Evolutionary conservation across 371 early-diverging fungal genomes (phyloP).

Genomic region (Mortierella polycephala): DNA sequence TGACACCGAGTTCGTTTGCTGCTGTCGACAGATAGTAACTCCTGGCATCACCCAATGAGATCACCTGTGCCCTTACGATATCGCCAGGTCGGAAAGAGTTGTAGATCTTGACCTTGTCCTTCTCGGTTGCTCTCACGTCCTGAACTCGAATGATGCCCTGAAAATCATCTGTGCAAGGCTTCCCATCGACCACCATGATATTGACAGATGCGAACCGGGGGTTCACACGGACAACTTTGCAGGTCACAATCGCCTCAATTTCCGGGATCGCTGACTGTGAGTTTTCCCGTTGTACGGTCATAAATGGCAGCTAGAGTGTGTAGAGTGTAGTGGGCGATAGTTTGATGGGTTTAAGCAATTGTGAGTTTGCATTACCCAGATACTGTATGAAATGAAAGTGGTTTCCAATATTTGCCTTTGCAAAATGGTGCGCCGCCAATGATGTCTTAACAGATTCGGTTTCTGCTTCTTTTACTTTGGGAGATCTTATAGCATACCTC

Average conservation of each 20-base stretch:
- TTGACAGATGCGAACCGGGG: constrained; percentile 86
- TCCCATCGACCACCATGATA: constrained; percentile 88
- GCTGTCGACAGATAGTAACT: constrained; percentile 93
- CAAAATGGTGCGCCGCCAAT: too few species aligned
- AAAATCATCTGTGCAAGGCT: constrained; percentile 91
- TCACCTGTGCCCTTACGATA: constrained; percentile 86
- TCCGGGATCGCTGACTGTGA: constrained; percentile 84
- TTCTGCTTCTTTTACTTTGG: too few species aligned
- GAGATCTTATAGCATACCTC: constrained; percentile 44
- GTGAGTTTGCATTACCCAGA: too few species aligned
- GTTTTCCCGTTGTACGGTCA: constrained; percentile 76
- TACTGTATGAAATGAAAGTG: not conserved
- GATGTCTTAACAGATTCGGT: not conserved
- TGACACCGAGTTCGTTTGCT: constrained; percentile 93
- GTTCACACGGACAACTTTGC: constrained; percentile 88
- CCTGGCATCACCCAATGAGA: constrained; percentile 93
- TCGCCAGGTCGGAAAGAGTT: constrained; percentile 96
- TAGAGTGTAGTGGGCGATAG: too few species aligned
- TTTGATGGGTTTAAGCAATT: too few species aligned
- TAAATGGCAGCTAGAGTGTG: constrained; percentile 58
- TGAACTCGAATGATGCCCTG: constrained; percentile 92
- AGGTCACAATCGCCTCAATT: constrained; percentile 84
- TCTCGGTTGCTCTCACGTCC: constrained; percentile 94
- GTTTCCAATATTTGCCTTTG: too few species aligned
- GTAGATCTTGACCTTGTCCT: constrained; percentile 93